Base-by-base conservation (phyloP, 768 basidiomycete species). In the Tulasnella sp. region DNA sequence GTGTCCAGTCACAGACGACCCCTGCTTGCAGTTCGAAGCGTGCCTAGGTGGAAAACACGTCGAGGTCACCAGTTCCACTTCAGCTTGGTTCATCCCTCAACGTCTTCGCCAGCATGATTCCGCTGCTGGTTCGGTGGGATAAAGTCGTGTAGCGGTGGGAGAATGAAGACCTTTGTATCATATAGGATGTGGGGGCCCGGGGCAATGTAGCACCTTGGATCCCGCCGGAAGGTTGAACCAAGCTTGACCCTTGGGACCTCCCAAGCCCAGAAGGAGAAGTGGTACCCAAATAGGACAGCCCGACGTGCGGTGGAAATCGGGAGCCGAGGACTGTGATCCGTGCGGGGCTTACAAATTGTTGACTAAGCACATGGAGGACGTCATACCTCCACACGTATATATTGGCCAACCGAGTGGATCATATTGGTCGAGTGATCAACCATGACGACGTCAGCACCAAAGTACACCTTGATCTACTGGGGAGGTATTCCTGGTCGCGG, bases 401-500 rank as follows among this genome's bases (percentile, higher is more conserved):
- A 58, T 11, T 31, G 29, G 31, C 58, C 25, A 25, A 34, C 58
- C 15, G 29, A 14, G 0, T 25, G 1, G 25, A 29, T 25, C 58
- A 34, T 64, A 8, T 29, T 49, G 22, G 6, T 25, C 4, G 31
- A 31, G 58, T 11, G 1, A 0, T 34, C 58, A 14, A 34, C 58
- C 25, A 64, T 64, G 58, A 14, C 58, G 22, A 34, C 7, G 29
- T 29, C 58, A 64, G 25, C 58, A 34, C 58, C 58, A 34, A 64
- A 64, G 58, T 76, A 71, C 29, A 29, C 40, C 17, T 39, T 76
- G 39, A 76, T 76, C 17, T 76, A 76, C 69, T 76, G 75, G 75
- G 75, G 45, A n/a, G 75, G 75, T 29, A 78, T 84, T 36, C 85
- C 84, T 5, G 85, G 85, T 0, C 82, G 85, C 54, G 85, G 83